Percentiles rank a stretch among this genome's conserved stretches.
Conservation (phyloP, 2,329 filamentous ascomycete genomes). For the Xylaria sp. region DNA sequence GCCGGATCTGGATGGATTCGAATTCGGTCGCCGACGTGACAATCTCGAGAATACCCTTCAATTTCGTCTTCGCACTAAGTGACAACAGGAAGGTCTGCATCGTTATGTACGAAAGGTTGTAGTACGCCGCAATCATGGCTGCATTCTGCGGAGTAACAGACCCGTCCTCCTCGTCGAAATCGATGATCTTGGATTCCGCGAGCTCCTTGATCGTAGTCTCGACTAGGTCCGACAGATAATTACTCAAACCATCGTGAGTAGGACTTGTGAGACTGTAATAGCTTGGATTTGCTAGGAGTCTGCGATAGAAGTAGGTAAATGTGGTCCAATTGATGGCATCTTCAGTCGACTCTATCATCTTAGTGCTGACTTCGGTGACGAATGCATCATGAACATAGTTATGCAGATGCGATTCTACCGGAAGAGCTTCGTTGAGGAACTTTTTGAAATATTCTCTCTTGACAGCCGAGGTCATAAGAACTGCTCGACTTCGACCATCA, state of each 20-base stretch:
- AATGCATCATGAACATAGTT: slow-evolving; percentile 95
- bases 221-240: slow-evolving; percentile 92
- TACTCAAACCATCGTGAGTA: slow-evolving; percentile 91
- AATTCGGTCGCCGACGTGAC: slow-evolving; percentile 97
- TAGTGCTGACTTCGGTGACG: slow-evolving; percentile 95
- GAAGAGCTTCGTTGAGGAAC: slow-evolving; percentile 94
- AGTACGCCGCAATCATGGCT: slow-evolving; percentile 98
- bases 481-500: slow-evolving; percentile 85
- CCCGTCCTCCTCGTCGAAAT: slow-evolving; percentile 94
- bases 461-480: slow-evolving; percentile 95
- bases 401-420: slow-evolving; percentile 93
- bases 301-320: slow-evolving; percentile 97
- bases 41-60: slow-evolving; percentile 97
- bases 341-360: slow-evolving; percentile 93
- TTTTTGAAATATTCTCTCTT: slow-evolving; percentile 99
- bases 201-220: slow-evolving; percentile 93
- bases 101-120: slow-evolving; percentile 98
- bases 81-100: slow-evolving; percentile 99
- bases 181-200: slow-evolving; percentile 92
- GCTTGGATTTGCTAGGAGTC: slow-evolving; percentile 92
- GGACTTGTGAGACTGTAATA: slow-evolving; percentile 93
- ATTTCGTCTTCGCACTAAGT: slow-evolving; percentile 85
- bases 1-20: slow-evolving; percentile 91
- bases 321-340: slow-evolving; percentile 99
- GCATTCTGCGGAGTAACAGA: slow-evolving; percentile 89